Percentiles rank a stretch among this genome's conserved stretches.
These are phyloP conservation scores for Leersia perrieri DNA, from an alignment of 176 grass and related monocot genomes.

Conservation along the genomic window DNA sequence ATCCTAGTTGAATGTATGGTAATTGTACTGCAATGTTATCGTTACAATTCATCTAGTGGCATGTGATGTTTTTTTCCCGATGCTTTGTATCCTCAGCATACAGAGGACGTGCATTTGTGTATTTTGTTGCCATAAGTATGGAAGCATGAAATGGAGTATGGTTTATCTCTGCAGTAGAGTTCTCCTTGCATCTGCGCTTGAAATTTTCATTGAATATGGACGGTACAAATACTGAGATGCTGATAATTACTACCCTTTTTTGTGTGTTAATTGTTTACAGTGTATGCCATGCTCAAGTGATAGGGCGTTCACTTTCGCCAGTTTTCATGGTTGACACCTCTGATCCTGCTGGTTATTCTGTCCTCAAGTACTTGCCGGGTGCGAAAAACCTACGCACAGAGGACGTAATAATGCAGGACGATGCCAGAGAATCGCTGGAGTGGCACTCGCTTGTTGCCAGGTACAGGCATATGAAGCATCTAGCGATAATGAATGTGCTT, in stretches of 20 bases:
- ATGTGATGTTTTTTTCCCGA: not conserved
- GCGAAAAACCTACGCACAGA: not conserved
- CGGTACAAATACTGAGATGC: not conserved
- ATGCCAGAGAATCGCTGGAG: slow-evolving; percentile 19
- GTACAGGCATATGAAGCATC: slow-evolving; percentile 37
- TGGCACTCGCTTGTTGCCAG: slow-evolving; percentile 43
- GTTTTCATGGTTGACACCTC: slow-evolving; percentile 45
- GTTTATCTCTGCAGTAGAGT: not conserved
- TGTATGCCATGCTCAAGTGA: slow-evolving; percentile 71
- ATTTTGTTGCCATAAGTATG: not conserved
- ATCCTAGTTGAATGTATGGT: not conserved
- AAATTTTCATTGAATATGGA: slow-evolving; percentile 12
- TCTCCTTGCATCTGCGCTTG: not conserved
- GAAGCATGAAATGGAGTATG: not conserved
- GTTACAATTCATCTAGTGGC: not conserved
- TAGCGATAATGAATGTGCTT: slow-evolving; percentile 29
- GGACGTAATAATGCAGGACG: not conserved
- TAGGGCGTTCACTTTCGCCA: slow-evolving; percentile 58
- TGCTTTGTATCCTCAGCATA: not conserved
- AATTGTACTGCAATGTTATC: not conserved
- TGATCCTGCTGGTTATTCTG: not conserved
- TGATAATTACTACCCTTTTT: slow-evolving; percentile 2
- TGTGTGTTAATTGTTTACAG: slow-evolving; percentile 37
- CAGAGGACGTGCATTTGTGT: not conserved
- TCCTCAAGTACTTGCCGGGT: slow-evolving; percentile 62